Percentiles rank a stretch among this genome's conserved stretches.
These are phyloP conservation scores for Urtica urens DNA, from an alignment of 306 rosid genomes.

Conservation along the genomic window DNA sequence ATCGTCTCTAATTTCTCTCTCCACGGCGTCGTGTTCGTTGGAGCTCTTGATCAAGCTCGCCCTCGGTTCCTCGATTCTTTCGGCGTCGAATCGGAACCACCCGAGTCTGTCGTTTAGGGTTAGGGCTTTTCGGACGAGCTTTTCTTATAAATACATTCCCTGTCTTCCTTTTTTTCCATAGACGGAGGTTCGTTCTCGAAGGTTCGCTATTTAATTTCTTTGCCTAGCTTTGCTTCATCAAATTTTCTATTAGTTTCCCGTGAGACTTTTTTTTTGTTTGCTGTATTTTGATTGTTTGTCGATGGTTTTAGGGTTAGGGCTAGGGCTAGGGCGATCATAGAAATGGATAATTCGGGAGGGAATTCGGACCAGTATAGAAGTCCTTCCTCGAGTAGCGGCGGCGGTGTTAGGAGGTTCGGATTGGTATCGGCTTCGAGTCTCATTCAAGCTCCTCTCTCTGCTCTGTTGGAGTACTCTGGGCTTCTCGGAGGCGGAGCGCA, in stretches of 20 bases:
- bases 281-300: not conserved
- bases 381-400: conserved; percentile 23
- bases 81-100: conserved; percentile 2
- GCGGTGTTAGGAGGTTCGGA: conserved; percentile 45
- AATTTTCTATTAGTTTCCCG: not conserved
- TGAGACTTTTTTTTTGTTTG: not conserved
- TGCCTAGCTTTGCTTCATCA: not conserved
- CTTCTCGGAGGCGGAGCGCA: conserved; percentile 29
- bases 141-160: too few species aligned
- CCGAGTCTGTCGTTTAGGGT: not conserved
- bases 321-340: conserved; percentile 51
- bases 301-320: conserved; percentile 11
- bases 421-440: conserved; percentile 46
- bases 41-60: not conserved
- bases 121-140: conserved; percentile 14
- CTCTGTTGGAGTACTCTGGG: conserved; percentile 64
- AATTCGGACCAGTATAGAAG: conserved; percentile 41
- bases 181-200: conserved; percentile 34
- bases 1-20: not conserved
- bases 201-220: conserved; percentile 11
- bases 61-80: not conserved
- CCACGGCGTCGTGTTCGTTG: not conserved
- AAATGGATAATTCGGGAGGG: conserved; percentile 52
- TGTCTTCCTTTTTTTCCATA: conserved; percentile 11
- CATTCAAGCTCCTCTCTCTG: conserved; percentile 70